phyloP scores from a whole-genome alignment of 441 rosid species.

The Jatropha multifida region DNA sequence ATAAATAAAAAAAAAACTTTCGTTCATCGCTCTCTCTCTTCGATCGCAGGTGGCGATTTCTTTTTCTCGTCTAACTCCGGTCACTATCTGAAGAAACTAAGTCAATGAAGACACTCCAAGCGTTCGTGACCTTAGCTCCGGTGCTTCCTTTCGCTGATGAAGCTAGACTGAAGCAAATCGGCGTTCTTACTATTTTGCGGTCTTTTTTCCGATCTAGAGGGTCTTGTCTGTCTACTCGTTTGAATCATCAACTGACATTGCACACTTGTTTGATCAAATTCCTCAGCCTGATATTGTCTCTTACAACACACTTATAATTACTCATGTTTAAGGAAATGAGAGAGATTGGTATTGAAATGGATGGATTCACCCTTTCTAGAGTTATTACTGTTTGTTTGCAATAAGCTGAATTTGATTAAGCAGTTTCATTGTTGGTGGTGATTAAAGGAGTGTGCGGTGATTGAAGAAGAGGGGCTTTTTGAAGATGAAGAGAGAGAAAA shows the following conservation, averaged over 20 bases:
- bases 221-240: too few relatives aligned
- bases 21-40: too few relatives aligned
- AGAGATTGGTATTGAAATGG: conserved; percentile 44
- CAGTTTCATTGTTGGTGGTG: conserved; percentile 68
- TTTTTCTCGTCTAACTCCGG: too few relatives aligned
- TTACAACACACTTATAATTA: conserved; percentile 71
- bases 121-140: too few relatives aligned
- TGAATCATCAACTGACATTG: conserved; percentile 41
- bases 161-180: too few relatives aligned
- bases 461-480: conserved; percentile 94
- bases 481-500: conserved; percentile 62
- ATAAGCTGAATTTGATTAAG: conserved; percentile 39
- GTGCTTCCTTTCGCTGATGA: too few relatives aligned
- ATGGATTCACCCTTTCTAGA: conserved; percentile 80
- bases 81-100: too few relatives aligned
- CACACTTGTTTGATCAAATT: conserved; percentile 78
- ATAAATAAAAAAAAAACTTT: too few relatives aligned
- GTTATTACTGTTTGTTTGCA: conserved; percentile 37
- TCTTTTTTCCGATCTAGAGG: too few relatives aligned
- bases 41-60: too few relatives aligned
- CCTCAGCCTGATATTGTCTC: conserved; percentile 78
- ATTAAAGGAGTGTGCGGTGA: conserved; percentile 70
- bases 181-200: too few relatives aligned
- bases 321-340: conserved; percentile 67
- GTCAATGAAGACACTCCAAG: too few relatives aligned